Base-by-base conservation (phyloP, 257 asterid species). In the Primulina tabacum region DNA sequence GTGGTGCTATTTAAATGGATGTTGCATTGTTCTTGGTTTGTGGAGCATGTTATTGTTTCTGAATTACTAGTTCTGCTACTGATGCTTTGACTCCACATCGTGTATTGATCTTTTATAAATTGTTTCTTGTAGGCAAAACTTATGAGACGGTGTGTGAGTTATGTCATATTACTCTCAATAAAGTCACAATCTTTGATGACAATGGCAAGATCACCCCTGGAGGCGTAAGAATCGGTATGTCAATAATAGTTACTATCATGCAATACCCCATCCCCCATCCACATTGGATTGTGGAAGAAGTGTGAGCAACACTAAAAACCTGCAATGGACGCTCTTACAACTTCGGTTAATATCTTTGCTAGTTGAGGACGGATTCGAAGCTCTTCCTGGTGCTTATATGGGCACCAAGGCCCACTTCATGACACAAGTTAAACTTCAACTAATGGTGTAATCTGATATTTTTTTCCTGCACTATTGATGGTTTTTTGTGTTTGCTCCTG, bases 221-320 rank as follows among this genome's bases (percentile, higher is more conserved):
- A 67, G 97, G 97, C 28, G 97, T 91, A 30, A 81, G 97, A 69
- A 83, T 94, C 20, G 97, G 99, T 93, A 86, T 66, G 90, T 70
- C 64, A 62, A 24, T 50, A 52, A 28, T 60, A 30, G 16, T 69
- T 40, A 47, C 38, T 60, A 60, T 60, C 4, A 4, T 50, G 57
- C 57, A 50, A 43, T 50, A 16, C n/a, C 18, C 17, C 7, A 17
- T 16, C 8, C 57, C 57, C 21, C 21, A 16, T 17, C 57, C 8
- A 50, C 20, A 4, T 50, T 50, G 20, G 21, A 5, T 16, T 50
- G 20, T 50, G 57, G 57, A 50, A 50, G 8, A 50, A 17, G 21
- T 50, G 57, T 50, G 18, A 43, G n/a, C 5, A 50, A 5, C 57
- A 16, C 57, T 5, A 5, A 50, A 50, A 10, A 14, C 20, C 57